These are phyloP conservation scores for Hypoxylon lienhwacheense DNA, from an alignment of 495 filamentous ascomycete species.

Conservation along the genomic window DNA sequence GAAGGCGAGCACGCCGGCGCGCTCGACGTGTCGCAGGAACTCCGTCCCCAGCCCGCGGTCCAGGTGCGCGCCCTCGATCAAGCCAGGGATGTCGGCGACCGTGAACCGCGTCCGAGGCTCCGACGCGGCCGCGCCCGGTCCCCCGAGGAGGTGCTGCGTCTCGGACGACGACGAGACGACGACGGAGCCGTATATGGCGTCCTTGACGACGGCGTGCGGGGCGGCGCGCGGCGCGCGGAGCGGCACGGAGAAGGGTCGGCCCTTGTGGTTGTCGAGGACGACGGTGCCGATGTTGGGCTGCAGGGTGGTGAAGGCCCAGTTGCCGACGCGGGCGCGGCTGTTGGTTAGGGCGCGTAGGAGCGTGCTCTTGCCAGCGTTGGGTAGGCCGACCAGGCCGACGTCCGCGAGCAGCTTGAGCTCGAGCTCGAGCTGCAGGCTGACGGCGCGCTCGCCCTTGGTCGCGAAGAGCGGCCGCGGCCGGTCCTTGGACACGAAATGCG, in stretches of 20 bases:
- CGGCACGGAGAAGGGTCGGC: conserved; percentile 49
- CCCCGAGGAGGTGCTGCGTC: conserved; percentile 9
- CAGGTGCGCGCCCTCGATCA: conserved; percentile 87
- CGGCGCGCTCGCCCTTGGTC: conserved; percentile 78
- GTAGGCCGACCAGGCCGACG: conserved; percentile 89
- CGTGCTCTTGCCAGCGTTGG: conserved; percentile 96
- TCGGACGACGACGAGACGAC: too few species aligned
- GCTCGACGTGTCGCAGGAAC: conserved; percentile 92
- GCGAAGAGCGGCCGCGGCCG: conserved; percentile 79
- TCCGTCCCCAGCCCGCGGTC: conserved; percentile 89
- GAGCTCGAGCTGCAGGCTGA: conserved; percentile 77
- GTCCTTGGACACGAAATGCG: conserved; percentile 77
- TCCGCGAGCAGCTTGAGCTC: conserved; percentile 95
- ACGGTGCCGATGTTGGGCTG: conserved; percentile 94
- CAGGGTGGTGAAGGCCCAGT: conserved; percentile 96
- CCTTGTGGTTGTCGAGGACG: conserved; percentile 79
- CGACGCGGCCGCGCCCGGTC: conserved; percentile 20
- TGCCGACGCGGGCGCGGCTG: conserved; percentile 82
- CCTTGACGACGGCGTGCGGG: conserved; percentile 46
- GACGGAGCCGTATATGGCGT: conserved; percentile 35
- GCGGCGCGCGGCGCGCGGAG: conserved; percentile 36
- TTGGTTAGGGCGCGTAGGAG: conserved; percentile 82
- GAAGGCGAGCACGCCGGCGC: conserved; percentile 88
- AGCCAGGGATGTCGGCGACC: conserved; percentile 92
- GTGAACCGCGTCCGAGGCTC: conserved; percentile 75